Base-by-base conservation (phyloP, 192 early-diverging fungal species). In the Coemansia sp. region DNA sequence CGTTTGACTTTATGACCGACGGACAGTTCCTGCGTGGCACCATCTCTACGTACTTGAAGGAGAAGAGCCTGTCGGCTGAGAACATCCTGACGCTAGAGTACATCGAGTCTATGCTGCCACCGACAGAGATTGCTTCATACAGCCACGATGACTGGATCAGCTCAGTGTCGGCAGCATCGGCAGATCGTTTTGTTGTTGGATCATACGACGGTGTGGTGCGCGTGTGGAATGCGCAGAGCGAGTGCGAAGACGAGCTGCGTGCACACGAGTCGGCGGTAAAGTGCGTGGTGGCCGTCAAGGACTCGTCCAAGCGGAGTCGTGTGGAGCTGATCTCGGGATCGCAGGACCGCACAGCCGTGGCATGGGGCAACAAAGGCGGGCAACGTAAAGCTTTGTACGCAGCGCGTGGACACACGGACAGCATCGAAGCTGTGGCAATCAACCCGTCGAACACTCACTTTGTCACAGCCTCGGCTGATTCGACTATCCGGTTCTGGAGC, bases 121-220 rank as follows among this genome's bases (percentile, higher is more conserved):
- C 97, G 18, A 89, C 86, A 15, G 87, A 88, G 51, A 75, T 94
- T 38, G 89, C 91, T 16, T 86, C 94, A 22, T 93, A 89, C 70
- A 89, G 95, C 72, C 95, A 96, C 68, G 95, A 98, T 71, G 97
- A 98, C 77, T 98, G 97, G 97, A 92, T 98, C 68, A 91, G 91
- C 68, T 90, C 91, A 29, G 92, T 94, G 11, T 63, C 72, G 0
- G 74, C 77, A 10, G 52, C 69, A 36, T 62, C 71, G 29, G 27
- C 60, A 15, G 64, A 71, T 10, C 59, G 67, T 34, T 91, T 94
- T 67, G 85, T 93, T 66, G 93, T 93, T 16, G 92, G 92, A 33
- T 93, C 93, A 18, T 96, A 93, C 74, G 96, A 98, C 77, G 90
- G 90, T 60, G 80, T 88, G 38, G 91, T 93, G 44, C 88, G 95